Evolutionary conservation across 371 early-diverging fungal genomes (phyloP), one percentile per base, ranked within the genome.

Genomic region (Rhizopus microsporus): DNA sequence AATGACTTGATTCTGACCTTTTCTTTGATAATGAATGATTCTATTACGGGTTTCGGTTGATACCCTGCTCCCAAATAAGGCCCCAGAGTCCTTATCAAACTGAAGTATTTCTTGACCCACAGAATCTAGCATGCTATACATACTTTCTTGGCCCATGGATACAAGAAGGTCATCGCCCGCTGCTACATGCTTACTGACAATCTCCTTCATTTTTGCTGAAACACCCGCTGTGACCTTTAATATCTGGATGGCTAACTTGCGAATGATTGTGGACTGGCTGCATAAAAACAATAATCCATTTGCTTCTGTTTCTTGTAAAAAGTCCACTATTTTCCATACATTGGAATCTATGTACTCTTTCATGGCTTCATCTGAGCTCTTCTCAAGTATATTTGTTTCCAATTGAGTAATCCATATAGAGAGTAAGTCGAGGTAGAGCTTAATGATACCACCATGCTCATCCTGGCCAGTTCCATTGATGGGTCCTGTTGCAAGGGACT

Each of bases 221-320:
- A 46, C 29, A 23, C 8, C 15, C 1, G 46, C 46, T 29, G 46
- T 46, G 17, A 46, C 38, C 46, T 69, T 58, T n/a, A 85, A 45
- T 33, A 90, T 83, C 23, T 77, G 69, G 7, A 86, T 69, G 10
- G 86, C 86, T 12, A 69, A 77, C 13, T 73, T 67, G 23, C 94
- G 87, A 30, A 87, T 78, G 0, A 65, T 56, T 8, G 84, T 70
- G 0, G 80, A 81, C 13, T 80, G 80, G 48, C 81, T 84, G 51
- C 89, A 90, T 30, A 94, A 70, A 55, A 87, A 90, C 13, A 92
- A 59, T 23, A 94, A 59, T 0, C 92, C 94, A 34, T 82, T 81
- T 4, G 85, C 84, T 70, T 94, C 93, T 6, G 88, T 87, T 40
- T 85, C 87, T 53, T 83, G 82, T 3, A 94, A 71, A 38, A 89